A percentile compares a stretch with the other conserved stretches of the same genome.
These are phyloP conservation scores for Fusarium nelsonii DNA, from an alignment of 2,329 filamentous ascomycete genomes.

Conservation along the genomic window DNA sequence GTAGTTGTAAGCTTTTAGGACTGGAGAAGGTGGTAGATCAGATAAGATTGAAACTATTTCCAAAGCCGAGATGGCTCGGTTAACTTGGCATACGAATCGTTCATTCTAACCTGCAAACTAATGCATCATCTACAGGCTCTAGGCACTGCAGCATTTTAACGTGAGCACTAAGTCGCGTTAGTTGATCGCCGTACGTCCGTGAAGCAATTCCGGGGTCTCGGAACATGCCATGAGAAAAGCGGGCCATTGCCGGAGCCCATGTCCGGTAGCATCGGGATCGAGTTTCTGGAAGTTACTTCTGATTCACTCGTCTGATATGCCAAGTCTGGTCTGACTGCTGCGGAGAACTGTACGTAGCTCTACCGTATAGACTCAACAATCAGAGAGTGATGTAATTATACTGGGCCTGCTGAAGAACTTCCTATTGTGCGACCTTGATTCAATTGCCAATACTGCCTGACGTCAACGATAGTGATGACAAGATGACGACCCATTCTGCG, in stretches of 20 bases:
- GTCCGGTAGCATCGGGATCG: constrained; percentile 32
- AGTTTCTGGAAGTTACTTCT: neutral
- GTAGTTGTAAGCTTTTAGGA: no score
- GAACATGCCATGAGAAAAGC: neutral
- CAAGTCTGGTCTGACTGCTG: constrained; percentile 8
- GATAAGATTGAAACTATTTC: neutral
- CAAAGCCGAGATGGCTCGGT: no score
- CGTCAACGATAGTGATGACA: constrained; percentile 46
- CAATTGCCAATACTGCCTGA: constrained; percentile 28
- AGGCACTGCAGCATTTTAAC: neutral
- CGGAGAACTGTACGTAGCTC: constrained; percentile 12
- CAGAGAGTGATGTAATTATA: constrained; percentile 36
- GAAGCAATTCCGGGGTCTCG: constrained; percentile 9
- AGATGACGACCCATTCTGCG: constrained; percentile 28
- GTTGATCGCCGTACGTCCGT: neutral
- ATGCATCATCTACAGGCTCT: neutral
- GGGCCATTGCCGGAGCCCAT: constrained; percentile 14
- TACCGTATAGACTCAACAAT: neutral
- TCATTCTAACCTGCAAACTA: neutral
- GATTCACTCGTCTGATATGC: constrained; percentile 7
- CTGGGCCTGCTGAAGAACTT: constrained; percentile 21
- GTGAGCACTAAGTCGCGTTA: neutral
- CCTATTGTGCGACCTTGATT: constrained; percentile 10
- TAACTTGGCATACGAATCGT: no score
- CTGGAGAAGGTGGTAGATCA: no score